These are phyloP conservation scores for Malus hybrid DNA, from an alignment of 331 rosid species.

Conservation along the genomic window DNA sequence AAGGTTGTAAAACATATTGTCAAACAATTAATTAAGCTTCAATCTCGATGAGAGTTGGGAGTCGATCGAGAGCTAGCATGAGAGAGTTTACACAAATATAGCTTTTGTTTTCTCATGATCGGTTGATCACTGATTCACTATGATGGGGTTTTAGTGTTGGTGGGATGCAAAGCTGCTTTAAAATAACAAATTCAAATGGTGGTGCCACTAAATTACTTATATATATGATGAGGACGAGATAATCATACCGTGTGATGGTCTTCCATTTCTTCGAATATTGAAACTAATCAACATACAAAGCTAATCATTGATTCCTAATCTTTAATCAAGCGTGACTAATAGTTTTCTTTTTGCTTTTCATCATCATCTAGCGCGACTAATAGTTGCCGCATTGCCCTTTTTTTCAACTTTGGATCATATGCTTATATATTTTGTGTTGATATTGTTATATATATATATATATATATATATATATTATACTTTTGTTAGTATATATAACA, in stretches of 20 bases:
- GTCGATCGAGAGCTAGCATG: neutral
- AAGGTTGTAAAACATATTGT: constrained; percentile 9
- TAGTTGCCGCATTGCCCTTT: neutral
- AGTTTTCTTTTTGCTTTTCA: neutral
- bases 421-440: neutral
- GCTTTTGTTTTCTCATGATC: constrained; percentile 14
- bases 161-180: constrained; percentile 27
- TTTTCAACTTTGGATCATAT: neutral
- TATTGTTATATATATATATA: neutral
- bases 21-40: constrained; percentile 18
- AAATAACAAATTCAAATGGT: constrained; percentile 40
- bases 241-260: neutral
- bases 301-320: neutral
- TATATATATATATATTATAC: neutral
- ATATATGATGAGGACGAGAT: constrained; percentile 22
- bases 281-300: neutral
- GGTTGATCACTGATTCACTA: neutral
- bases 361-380: neutral
- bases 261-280: neutral
- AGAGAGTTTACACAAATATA: neutral
- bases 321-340: neutral
- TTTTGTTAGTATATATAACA: neutral
- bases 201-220: constrained; percentile 26
- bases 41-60: constrained; percentile 6
- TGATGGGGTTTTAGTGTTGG: constrained; percentile 24